Evolutionary conservation across 1,284 basidiomycete genomes (phyloP), one percentile per base, ranked within the genome.

Genomic region (Inonotus hispidus): DNA sequence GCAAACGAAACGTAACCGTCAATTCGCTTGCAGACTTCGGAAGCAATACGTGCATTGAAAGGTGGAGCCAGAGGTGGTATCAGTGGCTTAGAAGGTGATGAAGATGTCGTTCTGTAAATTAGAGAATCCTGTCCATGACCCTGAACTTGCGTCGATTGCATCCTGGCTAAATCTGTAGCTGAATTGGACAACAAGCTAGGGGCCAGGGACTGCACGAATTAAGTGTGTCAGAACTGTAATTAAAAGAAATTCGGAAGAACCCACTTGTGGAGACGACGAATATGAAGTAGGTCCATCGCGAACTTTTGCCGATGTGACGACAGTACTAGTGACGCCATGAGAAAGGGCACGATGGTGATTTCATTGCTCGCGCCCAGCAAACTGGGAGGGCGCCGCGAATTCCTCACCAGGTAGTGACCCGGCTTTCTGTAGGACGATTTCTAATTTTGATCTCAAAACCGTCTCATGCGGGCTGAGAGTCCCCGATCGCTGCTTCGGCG

Each of bases 1-100:
- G 84, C 78, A 65, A 89, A 89, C 19, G 79, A 81, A 37, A 89
- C 83, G 66, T 88, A 88, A 1, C 87, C 87, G 21, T 83, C 78
- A 59, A 84, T 80, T 46, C 76, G 71, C 37, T 77, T 77, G 66
- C 84, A 82, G 59, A 78, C 78, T 41, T 77, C 80, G 21, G 79
- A 80, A 1, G 87, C 87, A 11, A 77, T 79, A 32, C 81, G 78
- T 7, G 80, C 84, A 67, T 89, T 84, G 75, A 89, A 89, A 29
- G 73, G 74, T 54, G 68, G 75, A 60, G 68, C 67, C 29, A 70
- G 68, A 37, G 71, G 65, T 50, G 72, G 45, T 46, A 63, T 58
- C 56, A 66, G 61, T 21, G 67, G 66, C 21, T 69, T 70, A 21
- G 66, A 67, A 25, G 70, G 66, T 8, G 75, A 75, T 10, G 70